phyloP scores from a whole-genome alignment of 106 monocot genomes.

The Dendrobium nobile region DNA sequence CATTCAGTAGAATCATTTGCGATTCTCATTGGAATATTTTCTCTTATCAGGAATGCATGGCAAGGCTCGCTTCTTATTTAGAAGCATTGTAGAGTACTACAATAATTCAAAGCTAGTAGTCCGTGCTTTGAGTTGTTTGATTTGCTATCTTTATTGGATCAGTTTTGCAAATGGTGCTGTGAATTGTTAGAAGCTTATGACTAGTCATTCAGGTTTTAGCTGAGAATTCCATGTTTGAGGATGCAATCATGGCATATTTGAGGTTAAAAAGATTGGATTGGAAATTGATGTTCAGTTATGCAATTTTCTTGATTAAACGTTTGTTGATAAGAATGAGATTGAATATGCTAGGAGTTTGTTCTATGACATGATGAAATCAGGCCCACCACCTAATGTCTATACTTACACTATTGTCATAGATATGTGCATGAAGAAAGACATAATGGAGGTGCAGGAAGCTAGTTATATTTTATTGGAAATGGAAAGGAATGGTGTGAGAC shows the following conservation, averaged over 20 bases:
- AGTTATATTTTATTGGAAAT: conserved; percentile 7
- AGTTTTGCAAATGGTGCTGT: conserved; percentile 3
- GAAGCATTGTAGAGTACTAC: neutral
- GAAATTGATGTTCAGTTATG: conserved; percentile 7
- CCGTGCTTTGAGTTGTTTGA: neutral
- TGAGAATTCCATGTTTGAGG: conserved; percentile 7
- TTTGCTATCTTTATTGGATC: conserved; percentile 1
- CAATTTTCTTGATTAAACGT: conserved; percentile 5
- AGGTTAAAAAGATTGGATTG: neutral
- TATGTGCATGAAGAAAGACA: conserved; percentile 3
- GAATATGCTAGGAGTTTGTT: neutral
- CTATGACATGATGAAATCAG: neutral
- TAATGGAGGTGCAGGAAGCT: conserved; percentile 6
- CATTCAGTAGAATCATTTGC: conserved; percentile 9
- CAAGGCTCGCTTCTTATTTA: conserved; percentile 6
- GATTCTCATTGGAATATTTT: conserved; percentile 1
- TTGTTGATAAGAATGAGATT: conserved; percentile 2
- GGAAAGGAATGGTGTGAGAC: conserved; percentile 10
- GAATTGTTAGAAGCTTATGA: conserved; percentile 2
- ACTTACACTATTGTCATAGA: conserved; percentile 13
- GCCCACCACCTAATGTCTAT: conserved; percentile 6
- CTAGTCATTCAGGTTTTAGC: conserved; percentile 1
- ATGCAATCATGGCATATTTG: conserved; percentile 2
- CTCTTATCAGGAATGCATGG: conserved; percentile 2
- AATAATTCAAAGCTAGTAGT: neutral